phyloP scores from a whole-genome alignment of 805 yeast species.

The Ogataea trehalophila region DNA sequence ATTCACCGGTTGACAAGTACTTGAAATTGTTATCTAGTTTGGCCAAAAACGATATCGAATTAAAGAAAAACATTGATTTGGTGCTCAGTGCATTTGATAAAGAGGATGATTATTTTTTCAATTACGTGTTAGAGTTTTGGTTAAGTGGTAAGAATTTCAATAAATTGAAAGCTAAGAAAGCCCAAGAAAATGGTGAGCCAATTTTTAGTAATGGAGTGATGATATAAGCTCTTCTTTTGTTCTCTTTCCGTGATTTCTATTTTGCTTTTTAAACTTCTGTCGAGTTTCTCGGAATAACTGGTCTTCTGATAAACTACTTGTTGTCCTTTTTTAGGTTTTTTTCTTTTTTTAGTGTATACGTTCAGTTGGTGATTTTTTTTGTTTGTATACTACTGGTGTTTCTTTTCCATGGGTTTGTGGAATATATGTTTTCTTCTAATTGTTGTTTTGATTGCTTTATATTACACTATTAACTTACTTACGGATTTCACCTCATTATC shows the following conservation, averaged over 20 bases:
- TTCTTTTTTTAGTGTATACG: neutral
- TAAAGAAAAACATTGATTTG: slow-evolving; percentile 22
- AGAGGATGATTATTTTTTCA: slow-evolving; percentile 30
- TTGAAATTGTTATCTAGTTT: slow-evolving; percentile 22
- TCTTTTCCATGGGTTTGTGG: no score
- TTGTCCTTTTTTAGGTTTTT: neutral
- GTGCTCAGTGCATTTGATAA: slow-evolving; percentile 28
- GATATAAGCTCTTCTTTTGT: neutral
- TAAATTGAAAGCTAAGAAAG: slow-evolving; percentile 22
- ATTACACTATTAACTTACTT: neutral
- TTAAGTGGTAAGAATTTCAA: slow-evolving; percentile 28
- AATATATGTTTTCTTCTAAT: neutral
- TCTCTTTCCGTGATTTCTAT: neutral
- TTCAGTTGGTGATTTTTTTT: neutral
- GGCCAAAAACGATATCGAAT: slow-evolving; percentile 30
- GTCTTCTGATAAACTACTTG: no score
- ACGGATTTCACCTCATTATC: neutral
- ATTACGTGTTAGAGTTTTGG: slow-evolving; percentile 32
- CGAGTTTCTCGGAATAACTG: no score
- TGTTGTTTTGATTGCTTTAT: neutral
- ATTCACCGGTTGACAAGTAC: slow-evolving; percentile 25
- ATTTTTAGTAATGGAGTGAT: neutral
- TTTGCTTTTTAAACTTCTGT: neutral
- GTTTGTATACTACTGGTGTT: neutral
- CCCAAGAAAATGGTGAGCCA: slow-evolving; percentile 6